Base-by-base conservation (phyloP, 768 basidiomycete genomes). In the Clavaria fumosa region DNA sequence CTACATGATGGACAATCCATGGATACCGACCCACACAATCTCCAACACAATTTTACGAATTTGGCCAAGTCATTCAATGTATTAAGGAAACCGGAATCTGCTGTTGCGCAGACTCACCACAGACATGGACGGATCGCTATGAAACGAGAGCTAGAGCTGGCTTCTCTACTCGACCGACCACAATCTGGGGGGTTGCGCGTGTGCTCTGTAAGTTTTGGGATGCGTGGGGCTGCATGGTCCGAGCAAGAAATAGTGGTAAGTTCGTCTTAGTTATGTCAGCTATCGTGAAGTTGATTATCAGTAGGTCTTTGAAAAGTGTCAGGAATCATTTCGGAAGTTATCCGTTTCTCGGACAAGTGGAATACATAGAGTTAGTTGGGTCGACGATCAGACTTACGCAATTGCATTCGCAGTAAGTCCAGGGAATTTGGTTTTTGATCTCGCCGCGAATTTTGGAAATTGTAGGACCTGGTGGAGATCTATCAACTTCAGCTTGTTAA, bases 1-100 rank as follows among this genome's bases (percentile, higher is more conserved):
- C 38, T 39, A 7, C 54, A 53, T 10, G 41, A 34, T n/a, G n/a
- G n/a, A n/a, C n/a, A n/a, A n/a, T n/a, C n/a, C 4, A 38, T 35
- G 35, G 40, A 49, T 19, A 35, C 53, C 14, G 58, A 62, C 18
- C 48, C 59, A 32, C 49, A 56, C 26, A 44, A 43, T 27, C 49
- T 44, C 34, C 50, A 54, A 42, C 40, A 49, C 23, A 41, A 49
- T 19, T 44, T 59, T 7, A 50, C 72, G n/a, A 61, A 64, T 1
- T 55, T 79, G n/a, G 62, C 76, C 5, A 78, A 74, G 42, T 67
- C 74, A 3, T 75, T 83, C 60, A 83, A 74, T 10, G 61, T 62
- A 38, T 57, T 57, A 19, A 61, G 9, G 26, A 14, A 28, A 28
- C n/a, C n/a, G n/a, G n/a, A n/a, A n/a, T n/a, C n/a, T n/a, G n/a